Evolutionary conservation across 805 yeast genomes (phyloP).

Genomic region (Teunomyces funiuensis): DNA sequence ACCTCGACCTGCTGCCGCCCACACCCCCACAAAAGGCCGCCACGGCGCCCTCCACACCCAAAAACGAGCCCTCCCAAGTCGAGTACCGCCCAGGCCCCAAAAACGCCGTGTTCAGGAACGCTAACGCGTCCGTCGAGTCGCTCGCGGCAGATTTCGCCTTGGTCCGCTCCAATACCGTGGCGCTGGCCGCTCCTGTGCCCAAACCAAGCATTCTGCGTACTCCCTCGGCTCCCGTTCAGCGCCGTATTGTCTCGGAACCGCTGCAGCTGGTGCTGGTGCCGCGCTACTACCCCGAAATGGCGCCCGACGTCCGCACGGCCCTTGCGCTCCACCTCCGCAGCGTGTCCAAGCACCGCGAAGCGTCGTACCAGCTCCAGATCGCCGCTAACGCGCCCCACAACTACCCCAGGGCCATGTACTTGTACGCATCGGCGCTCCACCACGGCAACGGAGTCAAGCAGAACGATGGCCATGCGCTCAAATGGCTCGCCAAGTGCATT

Average conservation of each 20-base stretch:
- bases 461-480: conserved; percentile 53
- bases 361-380: conserved; percentile 63
- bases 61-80: conserved; percentile 1
- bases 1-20: conserved; percentile 19
- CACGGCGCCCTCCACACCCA: neutral
- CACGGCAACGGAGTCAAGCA: conserved; percentile 67
- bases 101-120: conserved; percentile 17
- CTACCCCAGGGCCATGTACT: conserved; percentile 58
- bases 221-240: conserved; percentile 1
- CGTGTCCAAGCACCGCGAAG: conserved; percentile 62
- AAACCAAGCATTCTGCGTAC: neutral
- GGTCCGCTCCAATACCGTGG: conserved; percentile 4
- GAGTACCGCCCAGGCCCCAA: conserved; percentile 2
- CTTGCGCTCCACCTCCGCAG: conserved; percentile 52
- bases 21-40: neutral
- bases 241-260: conserved; percentile 6
- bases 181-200: conserved; percentile 3
- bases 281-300: conserved; percentile 14
- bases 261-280: neutral
- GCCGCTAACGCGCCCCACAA: conserved; percentile 63
- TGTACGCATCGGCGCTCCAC: conserved; percentile 66
- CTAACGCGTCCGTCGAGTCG: conserved; percentile 25
- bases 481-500: conserved; percentile 57
- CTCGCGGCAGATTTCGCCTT: conserved; percentile 23
- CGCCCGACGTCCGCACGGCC: conserved; percentile 36